Evolutionary conservation across 2,329 filamentous ascomycete species (phyloP).

Genomic region (Pochonia chlamydosporia): DNA sequence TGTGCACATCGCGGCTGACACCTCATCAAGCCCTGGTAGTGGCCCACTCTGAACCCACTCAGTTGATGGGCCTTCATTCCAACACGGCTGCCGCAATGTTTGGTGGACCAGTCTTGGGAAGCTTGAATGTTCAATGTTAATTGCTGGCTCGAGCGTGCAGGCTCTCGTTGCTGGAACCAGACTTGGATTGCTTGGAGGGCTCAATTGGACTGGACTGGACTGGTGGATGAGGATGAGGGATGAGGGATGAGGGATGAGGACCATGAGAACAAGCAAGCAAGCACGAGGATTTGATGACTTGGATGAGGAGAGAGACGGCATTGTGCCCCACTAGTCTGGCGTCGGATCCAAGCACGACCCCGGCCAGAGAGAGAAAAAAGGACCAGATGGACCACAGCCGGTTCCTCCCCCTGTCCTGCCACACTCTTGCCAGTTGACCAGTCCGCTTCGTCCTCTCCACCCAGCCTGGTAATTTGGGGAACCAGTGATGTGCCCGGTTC

Average conservation of each 20-base stretch:
- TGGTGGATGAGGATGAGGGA: no score
- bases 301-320: constrained; percentile 1
- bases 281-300: no score
- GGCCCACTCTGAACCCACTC: background rate
- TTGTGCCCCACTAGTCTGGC: background rate
- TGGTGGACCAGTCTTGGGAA: background rate
- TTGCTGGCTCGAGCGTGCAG: no score
- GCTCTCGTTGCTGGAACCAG: no score
- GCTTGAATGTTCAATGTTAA: no score
- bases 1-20: constrained; percentile 1
- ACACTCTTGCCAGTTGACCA: background rate
- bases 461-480: background rate
- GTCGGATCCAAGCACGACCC: background rate
- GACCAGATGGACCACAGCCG: background rate
- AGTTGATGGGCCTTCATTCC: constrained; percentile 2
- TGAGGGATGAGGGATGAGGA: no score
- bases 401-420: background rate
- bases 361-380: background rate
- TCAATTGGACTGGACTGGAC: no score
- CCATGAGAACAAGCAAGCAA: no score
- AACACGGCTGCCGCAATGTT: background rate
- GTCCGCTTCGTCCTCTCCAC: background rate
- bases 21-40: background rate
- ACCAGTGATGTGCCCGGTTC: background rate
- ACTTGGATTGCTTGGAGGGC: no score